Base-by-base conservation (phyloP, 164 flowering plant genomes). In the Berberis vulgaris region DNA sequence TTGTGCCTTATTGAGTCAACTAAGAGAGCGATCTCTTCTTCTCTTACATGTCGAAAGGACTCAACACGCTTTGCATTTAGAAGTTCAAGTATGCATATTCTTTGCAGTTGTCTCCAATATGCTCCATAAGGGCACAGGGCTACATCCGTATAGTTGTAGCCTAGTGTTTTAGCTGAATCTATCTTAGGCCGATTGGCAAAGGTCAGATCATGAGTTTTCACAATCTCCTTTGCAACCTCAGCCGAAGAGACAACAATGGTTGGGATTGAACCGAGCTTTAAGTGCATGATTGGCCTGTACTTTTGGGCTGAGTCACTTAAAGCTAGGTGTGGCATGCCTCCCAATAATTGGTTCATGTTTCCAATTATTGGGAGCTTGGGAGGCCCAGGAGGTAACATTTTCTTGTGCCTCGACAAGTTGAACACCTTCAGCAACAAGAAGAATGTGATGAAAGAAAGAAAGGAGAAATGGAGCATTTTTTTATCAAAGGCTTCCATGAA, bases 251-350 rank as follows among this genome's bases (percentile, higher is more conserved):
- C 58, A 0, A 82, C 72, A 7, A 78, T 42, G 6, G 78, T 49
- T 10, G 74, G 60, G 6, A 80, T 66, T 55, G 78, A 70, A 5
- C 86, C 84, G 1, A 82, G 73, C 43, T 68, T 64, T 1, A 80
- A 43, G 57, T 76, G 79, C 84, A 82, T 84, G 6, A 84, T n/a
- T 1, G 83, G 79, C 10, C 84, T 85, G 57, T 78, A 45, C 60
- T 69, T 77, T 45, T 59, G 56, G 43, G 86, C 72, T 56, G 80
- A 69, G 40, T 73, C 70, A 54, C 69, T 56, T 1, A 82, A 60
- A 0, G 60, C 4, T 3, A 41, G 80, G 57, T 82, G 84, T 11
- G 82, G 83, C 6, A 11, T 3, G 13, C 44, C 57, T 54, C 73
- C 70, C 12, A 54, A 46, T 1, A 82, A 49, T 1, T 66, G 71